Base-by-base conservation (phyloP, 495 filamentous ascomycete species). In the Jackrogersella minutella region DNA sequence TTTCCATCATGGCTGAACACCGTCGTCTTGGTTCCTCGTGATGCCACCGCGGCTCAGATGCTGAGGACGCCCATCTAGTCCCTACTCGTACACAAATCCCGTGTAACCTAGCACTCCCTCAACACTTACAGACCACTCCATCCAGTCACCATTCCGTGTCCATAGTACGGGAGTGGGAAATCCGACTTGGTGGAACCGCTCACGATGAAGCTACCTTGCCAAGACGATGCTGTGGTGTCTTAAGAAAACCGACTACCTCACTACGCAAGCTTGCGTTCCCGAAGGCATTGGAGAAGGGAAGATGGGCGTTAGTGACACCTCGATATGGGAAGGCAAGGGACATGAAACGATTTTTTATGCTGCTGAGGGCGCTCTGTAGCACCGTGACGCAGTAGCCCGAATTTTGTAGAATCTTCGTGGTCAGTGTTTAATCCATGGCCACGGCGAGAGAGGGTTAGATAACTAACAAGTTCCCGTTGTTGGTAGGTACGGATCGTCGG, bases 161-260 rank as follows among this genome's bases (percentile, higher is more conserved):
- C 22, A 54, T 65, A n/a, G 37, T 49, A 65, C 56, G 22, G 28
- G 17, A 26, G 21, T 44, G 33, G 30, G 50, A 57, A 51, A 34
- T 46, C 46, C 49, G 26, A 57, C 16, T 51, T 49, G 5, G 56
- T 61, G 57, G 53, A 62, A 56, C 43, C n/a, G 21, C 28, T 51
- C 36, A 55, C 28, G 36, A 56, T 57, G 44, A 30, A 56, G 34
- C 19, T 30, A 22, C 28, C 26, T 53, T 37, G 50, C 61, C 54
- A 64, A 61, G 66, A 52, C 14, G 50, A 64, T 40, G 55, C n/a
- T 30, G 60, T 62, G 58, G 61, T 39, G 43, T 26, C 21, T 51
- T 21, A 58, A 14, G 17, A 40, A n/a, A 46, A 47, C 17, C 19
- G 11, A n/a, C 44, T 16, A 16, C 52, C 39, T 37, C 33, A 33